Evolutionary conservation across 2,329 filamentous ascomycete species (phyloP).

Genomic region (Fusarium verrucosum): DNA sequence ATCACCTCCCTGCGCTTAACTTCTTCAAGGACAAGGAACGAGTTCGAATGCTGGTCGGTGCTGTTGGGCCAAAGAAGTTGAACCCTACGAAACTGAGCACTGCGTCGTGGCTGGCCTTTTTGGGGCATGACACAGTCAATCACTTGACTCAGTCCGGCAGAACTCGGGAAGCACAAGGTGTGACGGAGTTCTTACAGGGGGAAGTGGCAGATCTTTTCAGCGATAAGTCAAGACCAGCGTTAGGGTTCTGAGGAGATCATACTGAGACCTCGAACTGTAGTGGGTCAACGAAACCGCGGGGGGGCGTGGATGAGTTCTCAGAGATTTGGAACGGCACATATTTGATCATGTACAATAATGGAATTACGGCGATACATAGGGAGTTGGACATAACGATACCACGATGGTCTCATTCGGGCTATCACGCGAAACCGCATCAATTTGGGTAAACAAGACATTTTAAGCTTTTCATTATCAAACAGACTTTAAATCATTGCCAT

Average conservation of each 20-base stretch:
- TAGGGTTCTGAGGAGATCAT: not conserved
- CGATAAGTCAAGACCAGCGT: conserved; percentile 37
- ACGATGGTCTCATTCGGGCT: conserved; percentile 10
- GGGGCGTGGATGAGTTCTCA: too few species aligned
- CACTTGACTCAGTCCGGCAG: conserved; percentile 55
- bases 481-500: conserved; percentile 12
- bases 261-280: not conserved
- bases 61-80: conserved; percentile 40
- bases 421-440: not conserved
- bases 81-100: conserved; percentile 45
- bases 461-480: conserved; percentile 3
- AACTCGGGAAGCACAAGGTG: conserved; percentile 53
- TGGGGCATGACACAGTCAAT: conserved; percentile 59
- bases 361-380: conserved; percentile 12
- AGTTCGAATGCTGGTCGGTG: conserved; percentile 44
- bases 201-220: conserved; percentile 49
- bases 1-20: conserved; percentile 57
- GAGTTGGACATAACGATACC: conserved; percentile 28
- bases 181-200: conserved; percentile 51
- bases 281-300: too few species aligned
- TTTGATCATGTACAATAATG: conserved; percentile 15
- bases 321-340: not conserved
- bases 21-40: conserved; percentile 53
- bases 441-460: conserved; percentile 6
- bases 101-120: conserved; percentile 51